These are phyloP conservation scores for Aphanomyces invadans DNA, from an alignment of 352 stramenopile species.

Conservation along the genomic window DNA sequence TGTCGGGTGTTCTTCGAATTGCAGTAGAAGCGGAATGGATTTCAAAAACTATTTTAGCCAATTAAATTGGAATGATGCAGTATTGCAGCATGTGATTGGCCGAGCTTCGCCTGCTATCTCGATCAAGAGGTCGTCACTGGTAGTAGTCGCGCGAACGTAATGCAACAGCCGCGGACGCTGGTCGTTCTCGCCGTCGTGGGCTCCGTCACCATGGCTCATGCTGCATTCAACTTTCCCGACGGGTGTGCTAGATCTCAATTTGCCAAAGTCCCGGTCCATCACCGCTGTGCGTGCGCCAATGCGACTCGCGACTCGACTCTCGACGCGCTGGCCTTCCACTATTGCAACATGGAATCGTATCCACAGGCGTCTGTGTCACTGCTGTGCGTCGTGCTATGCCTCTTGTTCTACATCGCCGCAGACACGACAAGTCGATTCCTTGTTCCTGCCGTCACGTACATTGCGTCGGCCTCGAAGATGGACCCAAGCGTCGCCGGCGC, in stretches of 20 bases:
- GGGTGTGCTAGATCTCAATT: constrained; percentile 7
- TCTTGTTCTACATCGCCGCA: constrained; percentile 19
- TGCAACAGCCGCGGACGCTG: background rate
- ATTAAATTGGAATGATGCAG: background rate
- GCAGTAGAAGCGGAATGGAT: background rate
- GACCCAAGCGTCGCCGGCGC: constrained; percentile 18
- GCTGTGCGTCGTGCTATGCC: constrained; percentile 7
- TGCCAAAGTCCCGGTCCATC: background rate
- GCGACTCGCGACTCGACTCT: background rate
- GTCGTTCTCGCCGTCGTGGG: background rate
- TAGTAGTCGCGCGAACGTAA: background rate
- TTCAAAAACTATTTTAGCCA: background rate
- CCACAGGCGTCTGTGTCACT: background rate
- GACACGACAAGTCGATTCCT: constrained; percentile 18
- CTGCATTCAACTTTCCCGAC: constrained; percentile 17
- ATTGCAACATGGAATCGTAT: constrained; percentile 6
- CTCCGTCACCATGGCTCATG: background rate
- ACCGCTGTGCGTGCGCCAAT: constrained; percentile 15
- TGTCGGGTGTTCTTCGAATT: no score
- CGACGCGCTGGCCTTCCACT: constrained; percentile 18
- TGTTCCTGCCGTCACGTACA: constrained; percentile 22
- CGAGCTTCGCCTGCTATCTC: no score
- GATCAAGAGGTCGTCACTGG: background rate
- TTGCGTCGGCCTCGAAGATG: background rate
- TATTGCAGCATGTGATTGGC: background rate